Percentiles rank a stretch among this genome's conserved stretches.
Evolutionary conservation across 2,329 filamentous ascomycete species (phyloP).

Genomic region (Hypoxylon sp.): DNA sequence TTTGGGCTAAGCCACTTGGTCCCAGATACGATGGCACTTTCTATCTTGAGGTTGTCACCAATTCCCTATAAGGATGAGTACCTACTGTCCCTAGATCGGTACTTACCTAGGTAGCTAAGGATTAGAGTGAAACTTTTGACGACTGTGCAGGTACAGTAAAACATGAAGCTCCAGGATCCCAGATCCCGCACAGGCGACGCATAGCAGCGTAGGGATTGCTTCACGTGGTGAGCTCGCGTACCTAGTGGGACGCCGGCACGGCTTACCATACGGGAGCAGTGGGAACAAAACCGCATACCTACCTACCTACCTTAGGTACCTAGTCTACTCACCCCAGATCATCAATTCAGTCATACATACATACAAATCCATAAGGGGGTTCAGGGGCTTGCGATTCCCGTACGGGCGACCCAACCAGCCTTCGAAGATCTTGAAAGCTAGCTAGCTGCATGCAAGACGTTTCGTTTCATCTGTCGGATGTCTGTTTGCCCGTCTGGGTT

Average conservation of each 20-base stretch:
- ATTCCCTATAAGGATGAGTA: not conserved
- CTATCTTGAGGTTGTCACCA: constrained; percentile 1
- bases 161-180: constrained; percentile 1
- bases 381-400: constrained; percentile 8
- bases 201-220: constrained; percentile 6
- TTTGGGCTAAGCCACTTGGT: no score
- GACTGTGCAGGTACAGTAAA: no score
- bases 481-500: constrained; percentile 15
- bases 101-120: no score
- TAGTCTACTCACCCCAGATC: constrained; percentile 33
- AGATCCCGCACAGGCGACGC: constrained; percentile 11
- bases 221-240: constrained; percentile 13
- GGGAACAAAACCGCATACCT: constrained; percentile 1
- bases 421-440: constrained; percentile 8
- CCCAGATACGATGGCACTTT: no score
- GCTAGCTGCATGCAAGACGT: constrained; percentile 8
- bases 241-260: not conserved
- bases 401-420: not conserved
- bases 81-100: no score
- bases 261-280: constrained; percentile 26
- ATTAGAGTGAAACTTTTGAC: no score
- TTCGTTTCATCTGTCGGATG: constrained; percentile 23
- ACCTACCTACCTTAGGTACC: not conserved
- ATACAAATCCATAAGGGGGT: no score
- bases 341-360: no score